phyloP scores from a whole-genome alignment of 140 eudicot species.

The Flaveria floridana region DNA sequence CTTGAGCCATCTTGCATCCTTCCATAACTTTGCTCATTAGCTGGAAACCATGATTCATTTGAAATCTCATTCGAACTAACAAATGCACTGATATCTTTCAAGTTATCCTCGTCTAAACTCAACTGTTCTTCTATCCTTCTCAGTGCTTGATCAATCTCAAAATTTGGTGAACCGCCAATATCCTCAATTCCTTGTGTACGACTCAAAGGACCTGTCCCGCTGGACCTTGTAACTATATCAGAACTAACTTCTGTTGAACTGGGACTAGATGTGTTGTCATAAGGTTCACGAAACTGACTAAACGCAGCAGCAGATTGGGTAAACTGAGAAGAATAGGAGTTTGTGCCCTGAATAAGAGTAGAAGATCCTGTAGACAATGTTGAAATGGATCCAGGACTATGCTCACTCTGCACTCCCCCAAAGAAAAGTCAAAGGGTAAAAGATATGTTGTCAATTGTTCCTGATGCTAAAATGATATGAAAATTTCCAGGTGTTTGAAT shows the following conservation, averaged over 20 bases:
- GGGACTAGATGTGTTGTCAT: slow-evolving; percentile 62
- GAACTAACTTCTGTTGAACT: slow-evolving; percentile 68
- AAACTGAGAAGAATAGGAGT: slow-evolving; percentile 47
- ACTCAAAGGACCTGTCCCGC: slow-evolving; percentile 40
- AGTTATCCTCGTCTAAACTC: slow-evolving; percentile 60
- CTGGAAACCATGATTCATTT: slow-evolving; percentile 40
- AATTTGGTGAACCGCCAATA: slow-evolving; percentile 36
- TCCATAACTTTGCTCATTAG: slow-evolving; percentile 33
- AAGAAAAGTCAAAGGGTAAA: not conserved
- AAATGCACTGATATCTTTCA: slow-evolving; percentile 39
- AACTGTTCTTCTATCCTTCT: slow-evolving; percentile 69
- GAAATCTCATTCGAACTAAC: slow-evolving; percentile 39
- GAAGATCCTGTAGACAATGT: slow-evolving; percentile 51
- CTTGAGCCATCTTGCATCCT: slow-evolving; percentile 39
- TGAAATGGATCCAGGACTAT: slow-evolving; percentile 44
- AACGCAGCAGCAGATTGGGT: slow-evolving; percentile 43
- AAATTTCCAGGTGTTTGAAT: not conserved
- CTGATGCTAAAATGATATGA: not conserved
- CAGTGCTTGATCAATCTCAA: slow-evolving; percentile 57
- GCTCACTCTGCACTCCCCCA: slow-evolving; percentile 48
- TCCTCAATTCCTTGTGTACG: slow-evolving; percentile 37
- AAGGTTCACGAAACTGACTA: slow-evolving; percentile 49
- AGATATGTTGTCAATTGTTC: not conserved
- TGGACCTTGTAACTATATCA: slow-evolving; percentile 42
- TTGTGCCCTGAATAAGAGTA: slow-evolving; percentile 56